Conservation (phyloP, 2,329 filamentous ascomycete species). For the Claviceps sp. region DNA sequence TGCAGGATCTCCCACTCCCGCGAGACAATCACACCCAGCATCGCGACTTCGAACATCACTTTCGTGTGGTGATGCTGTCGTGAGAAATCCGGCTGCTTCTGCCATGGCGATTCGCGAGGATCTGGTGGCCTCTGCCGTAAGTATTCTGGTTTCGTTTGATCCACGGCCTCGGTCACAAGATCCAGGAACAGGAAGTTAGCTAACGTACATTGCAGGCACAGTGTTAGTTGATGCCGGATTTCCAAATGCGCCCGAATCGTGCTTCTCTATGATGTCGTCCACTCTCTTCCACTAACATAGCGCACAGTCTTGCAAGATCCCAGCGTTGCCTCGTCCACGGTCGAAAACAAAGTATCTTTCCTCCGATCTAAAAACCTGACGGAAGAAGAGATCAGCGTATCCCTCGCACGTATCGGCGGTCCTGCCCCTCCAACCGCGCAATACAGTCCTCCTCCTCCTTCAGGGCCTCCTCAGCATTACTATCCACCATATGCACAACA, state of each 20-base stretch:
- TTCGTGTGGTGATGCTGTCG: conserved; percentile 12
- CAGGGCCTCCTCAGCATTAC: conserved; percentile 28
- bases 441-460: conserved; percentile 24
- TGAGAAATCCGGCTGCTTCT: conserved; percentile 9
- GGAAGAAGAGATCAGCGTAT: conserved; percentile 81
- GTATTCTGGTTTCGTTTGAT: conserved; percentile 8
- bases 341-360: conserved; percentile 87
- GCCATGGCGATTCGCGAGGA: conserved; percentile 86
- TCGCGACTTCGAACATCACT: not conserved
- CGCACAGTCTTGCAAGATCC: conserved; percentile 78
- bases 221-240: conserved; percentile 22
- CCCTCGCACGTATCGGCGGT: conserved; percentile 58
- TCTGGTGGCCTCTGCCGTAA: conserved; percentile 68
- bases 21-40: not conserved
- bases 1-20: conserved; percentile 9
- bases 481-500: conserved; percentile 37
- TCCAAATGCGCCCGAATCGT: not conserved
- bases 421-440: conserved; percentile 27
- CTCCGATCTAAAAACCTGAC: conserved; percentile 94
- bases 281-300: not conserved
- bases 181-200: not conserved
- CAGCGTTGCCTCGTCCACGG: conserved; percentile 73
- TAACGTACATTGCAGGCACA: conserved; percentile 20
- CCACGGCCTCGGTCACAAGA: not conserved
- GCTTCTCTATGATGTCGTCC: not conserved